A percentile compares a stretch with the other conserved stretches of the same genome.
Evolutionary conservation across 352 stramenopile genomes (phyloP).

Genomic region (Phytophthora meadii): DNA sequence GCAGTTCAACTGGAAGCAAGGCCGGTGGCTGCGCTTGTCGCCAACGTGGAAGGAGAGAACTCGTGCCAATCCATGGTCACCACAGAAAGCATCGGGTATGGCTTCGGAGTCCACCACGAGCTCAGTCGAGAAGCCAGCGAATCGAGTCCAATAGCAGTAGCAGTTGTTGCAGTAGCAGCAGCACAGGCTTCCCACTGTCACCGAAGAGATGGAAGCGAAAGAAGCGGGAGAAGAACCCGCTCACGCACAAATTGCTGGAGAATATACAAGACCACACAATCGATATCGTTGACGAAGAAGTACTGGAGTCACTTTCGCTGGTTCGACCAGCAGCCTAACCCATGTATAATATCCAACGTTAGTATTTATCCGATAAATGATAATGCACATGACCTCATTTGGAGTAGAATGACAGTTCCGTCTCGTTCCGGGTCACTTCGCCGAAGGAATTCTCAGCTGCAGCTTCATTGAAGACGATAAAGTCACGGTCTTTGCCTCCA

Average conservation of each 20-base stretch:
- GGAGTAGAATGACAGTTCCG: constrained; percentile 76
- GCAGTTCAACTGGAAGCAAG: constrained; percentile 1
- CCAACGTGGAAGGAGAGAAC: constrained; percentile 24
- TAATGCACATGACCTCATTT: constrained; percentile 42
- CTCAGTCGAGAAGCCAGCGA: constrained; percentile 11
- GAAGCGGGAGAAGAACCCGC: constrained; percentile 12
- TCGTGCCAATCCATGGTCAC: constrained; percentile 9
- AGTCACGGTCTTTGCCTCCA: constrained; percentile 81
- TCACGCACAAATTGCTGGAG: constrained; percentile 44
- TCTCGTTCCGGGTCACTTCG: constrained; percentile 82
- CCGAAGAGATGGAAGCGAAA: constrained; percentile 30
- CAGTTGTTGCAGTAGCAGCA: constrained; percentile 25
- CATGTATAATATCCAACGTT: constrained; percentile 20
- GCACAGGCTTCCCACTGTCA: neutral
- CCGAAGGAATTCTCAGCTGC: constrained; percentile 75
- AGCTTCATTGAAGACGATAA: constrained; percentile 84
- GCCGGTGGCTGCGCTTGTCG: constrained; percentile 28
- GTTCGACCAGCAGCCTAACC: constrained; percentile 25
- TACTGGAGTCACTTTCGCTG: constrained; percentile 16
- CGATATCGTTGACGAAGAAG: constrained; percentile 34
- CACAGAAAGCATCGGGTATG: constrained; percentile 7
- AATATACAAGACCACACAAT: constrained; percentile 31
- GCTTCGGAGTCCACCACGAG: constrained; percentile 12
- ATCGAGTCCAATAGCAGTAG: constrained; percentile 26
- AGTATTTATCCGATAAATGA: constrained; percentile 8